Conservation (phyloP, 2,329 filamentous ascomycete genomes). For the Aspergillus caelatus region DNA sequence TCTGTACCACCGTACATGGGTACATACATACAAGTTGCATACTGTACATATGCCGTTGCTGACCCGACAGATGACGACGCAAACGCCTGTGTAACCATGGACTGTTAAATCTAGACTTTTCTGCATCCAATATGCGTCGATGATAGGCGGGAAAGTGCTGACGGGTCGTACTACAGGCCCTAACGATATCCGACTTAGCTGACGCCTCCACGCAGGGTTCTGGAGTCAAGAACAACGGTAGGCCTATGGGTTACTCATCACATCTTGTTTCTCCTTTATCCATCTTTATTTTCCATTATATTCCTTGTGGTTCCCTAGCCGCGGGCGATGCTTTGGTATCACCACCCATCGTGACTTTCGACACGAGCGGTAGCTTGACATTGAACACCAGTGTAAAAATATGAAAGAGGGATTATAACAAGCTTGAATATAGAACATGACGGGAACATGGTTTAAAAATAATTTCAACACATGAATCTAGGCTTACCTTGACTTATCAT, state of each 20-base stretch:
- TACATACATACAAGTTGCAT: too few species aligned
- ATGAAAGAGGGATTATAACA: too few species aligned
- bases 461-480: too few species aligned
- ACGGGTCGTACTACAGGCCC: not conserved
- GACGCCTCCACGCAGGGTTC: not conserved
- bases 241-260: not conserved
- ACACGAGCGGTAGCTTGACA: too few species aligned
- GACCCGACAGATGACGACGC: not conserved
- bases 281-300: not conserved
- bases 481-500: too few species aligned
- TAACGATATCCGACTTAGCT: not conserved
- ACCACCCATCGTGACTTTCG: too few species aligned
- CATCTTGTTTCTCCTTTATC: not conserved
- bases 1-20: not conserved
- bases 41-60: not conserved
- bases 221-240: not conserved
- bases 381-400: too few species aligned
- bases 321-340: too few species aligned
- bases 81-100: not conserved
- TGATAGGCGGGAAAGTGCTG: not conserved
- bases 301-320: too few species aligned
- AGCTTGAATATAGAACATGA: too few species aligned
- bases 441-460: too few species aligned
- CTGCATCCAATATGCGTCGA: not conserved
- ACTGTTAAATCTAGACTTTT: not conserved